Conservation (phyloP, 2,329 filamentous ascomycete genomes). For the Pseudocercospora pini-densiflorae region DNA sequence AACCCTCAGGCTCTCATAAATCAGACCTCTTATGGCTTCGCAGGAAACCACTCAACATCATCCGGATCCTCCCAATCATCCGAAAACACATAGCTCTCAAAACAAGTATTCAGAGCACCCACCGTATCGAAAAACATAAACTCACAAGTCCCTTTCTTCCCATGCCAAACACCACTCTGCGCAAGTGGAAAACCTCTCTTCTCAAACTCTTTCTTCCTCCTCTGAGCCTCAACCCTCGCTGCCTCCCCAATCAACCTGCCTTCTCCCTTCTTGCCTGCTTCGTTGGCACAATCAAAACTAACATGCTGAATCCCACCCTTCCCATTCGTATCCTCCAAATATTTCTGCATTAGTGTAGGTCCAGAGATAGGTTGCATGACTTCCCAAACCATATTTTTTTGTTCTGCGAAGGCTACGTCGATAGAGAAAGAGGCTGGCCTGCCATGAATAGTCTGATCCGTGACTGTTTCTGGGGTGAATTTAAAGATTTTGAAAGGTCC, state of each 20-base stretch:
- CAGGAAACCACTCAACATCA: conserved; percentile 15
- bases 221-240: conserved; percentile 12
- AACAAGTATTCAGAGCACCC: conserved; percentile 14
- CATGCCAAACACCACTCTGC: conserved; percentile 17
- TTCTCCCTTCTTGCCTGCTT: neutral
- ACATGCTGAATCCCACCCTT: conserved; percentile 22
- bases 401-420: conserved; percentile 18
- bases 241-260: neutral
- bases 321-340: conserved; percentile 14
- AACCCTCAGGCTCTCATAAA: no score
- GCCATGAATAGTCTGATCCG: conserved; percentile 12
- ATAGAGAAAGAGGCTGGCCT: conserved; percentile 1
- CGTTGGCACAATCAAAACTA: conserved; percentile 11
- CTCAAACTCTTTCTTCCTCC: conserved; percentile 14
- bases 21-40: neutral
- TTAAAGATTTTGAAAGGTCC: conserved; percentile 21
- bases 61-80: conserved; percentile 26
- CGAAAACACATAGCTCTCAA: conserved; percentile 20
- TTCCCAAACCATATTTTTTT: conserved; percentile 17
- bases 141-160: conserved; percentile 18
- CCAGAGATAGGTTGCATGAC: conserved; percentile 18
- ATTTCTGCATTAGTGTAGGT: conserved; percentile 16
- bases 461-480: conserved; percentile 13
- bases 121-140: conserved; percentile 21
- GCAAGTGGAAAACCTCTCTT: conserved; percentile 12